Conservation (phyloP, 441 rosid species). For the Gossypium schwendimanii region DNA sequence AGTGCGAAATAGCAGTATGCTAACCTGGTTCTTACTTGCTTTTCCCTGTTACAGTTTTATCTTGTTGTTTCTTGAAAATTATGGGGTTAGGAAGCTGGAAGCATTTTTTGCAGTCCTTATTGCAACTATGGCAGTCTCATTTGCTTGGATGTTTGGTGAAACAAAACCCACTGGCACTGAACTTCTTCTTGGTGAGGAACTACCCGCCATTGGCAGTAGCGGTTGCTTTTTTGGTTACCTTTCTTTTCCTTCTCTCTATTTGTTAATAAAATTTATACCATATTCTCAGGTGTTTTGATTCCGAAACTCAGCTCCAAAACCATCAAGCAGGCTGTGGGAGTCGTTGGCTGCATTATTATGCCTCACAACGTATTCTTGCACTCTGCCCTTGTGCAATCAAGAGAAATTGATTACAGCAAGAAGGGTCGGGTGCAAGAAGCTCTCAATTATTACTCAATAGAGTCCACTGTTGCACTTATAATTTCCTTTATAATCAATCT, state of each 20-base stretch:
- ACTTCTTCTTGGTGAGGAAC: slow-evolving; percentile 56
- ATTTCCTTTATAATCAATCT: slow-evolving; percentile 77
- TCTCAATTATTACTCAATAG: slow-evolving; percentile 72
- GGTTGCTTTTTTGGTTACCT: not conserved
- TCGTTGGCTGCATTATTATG: slow-evolving; percentile 90
- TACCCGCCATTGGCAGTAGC: not conserved
- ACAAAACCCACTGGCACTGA: slow-evolving; percentile 65
- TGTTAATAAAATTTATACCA: not conserved
- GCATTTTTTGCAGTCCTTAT: slow-evolving; percentile 75
- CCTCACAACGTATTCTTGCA: slow-evolving; percentile 92
- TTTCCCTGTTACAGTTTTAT: slow-evolving; percentile 50
- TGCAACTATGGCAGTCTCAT: slow-evolving; percentile 72
- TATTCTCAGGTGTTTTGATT: slow-evolving; percentile 55
- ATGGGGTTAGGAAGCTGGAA: slow-evolving; percentile 85
- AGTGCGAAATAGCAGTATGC: not conserved
- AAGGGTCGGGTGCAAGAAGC: slow-evolving; percentile 73
- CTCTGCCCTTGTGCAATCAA: slow-evolving; percentile 87
- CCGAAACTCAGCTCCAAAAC: slow-evolving; percentile 81
- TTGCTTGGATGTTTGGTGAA: slow-evolving; percentile 95
- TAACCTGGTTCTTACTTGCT: slow-evolving; percentile 1
- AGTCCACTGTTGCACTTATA: slow-evolving; percentile 58
- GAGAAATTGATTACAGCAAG: slow-evolving; percentile 58
- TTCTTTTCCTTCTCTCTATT: not conserved
- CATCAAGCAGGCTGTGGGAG: slow-evolving; percentile 80
- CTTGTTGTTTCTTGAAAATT: slow-evolving; percentile 79